Conservation (phyloP, 164 flowering plant species). For the Litsea cubeba region DNA sequence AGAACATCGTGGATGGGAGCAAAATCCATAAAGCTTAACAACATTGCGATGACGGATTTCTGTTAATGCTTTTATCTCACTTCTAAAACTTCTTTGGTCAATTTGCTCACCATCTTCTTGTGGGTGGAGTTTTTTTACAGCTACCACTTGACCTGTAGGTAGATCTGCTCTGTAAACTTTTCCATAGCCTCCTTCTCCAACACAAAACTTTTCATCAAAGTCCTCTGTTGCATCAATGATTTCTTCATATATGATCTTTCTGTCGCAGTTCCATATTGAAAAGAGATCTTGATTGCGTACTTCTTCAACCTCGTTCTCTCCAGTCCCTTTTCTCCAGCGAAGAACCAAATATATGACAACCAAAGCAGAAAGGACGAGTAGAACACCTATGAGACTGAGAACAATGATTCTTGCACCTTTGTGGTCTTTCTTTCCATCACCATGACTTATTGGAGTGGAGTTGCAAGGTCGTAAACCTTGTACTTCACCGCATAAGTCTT, state of each 20-base stretch:
- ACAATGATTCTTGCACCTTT: neutral
- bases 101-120: neutral
- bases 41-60: slow-evolving; percentile 4
- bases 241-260: slow-evolving; percentile 7
- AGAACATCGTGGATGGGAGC: neutral
- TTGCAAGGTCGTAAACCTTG: slow-evolving; percentile 6
- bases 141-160: slow-evolving; percentile 1
- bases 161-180: slow-evolving; percentile 7
- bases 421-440: neutral
- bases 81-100: slow-evolving; percentile 1
- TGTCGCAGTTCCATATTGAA: slow-evolving; percentile 3
- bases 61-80: neutral
- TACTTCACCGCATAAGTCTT: slow-evolving; percentile 6
- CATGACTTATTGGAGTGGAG: neutral
- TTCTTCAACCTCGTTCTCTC: too few relatives aligned
- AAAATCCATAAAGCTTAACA: slow-evolving; percentile 7
- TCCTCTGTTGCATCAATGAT: slow-evolving; percentile 4
- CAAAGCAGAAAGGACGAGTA: neutral
- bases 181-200: slow-evolving; percentile 10
- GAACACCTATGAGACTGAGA: neutral
- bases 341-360: too few relatives aligned
- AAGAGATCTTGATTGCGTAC: too few relatives aligned
- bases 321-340: too few relatives aligned
- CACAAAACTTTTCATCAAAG: slow-evolving; percentile 4
- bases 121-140: slow-evolving; percentile 7